Base-by-base conservation (phyloP, 495 filamentous ascomycete species). In the Lentithecium fluviatile region DNA sequence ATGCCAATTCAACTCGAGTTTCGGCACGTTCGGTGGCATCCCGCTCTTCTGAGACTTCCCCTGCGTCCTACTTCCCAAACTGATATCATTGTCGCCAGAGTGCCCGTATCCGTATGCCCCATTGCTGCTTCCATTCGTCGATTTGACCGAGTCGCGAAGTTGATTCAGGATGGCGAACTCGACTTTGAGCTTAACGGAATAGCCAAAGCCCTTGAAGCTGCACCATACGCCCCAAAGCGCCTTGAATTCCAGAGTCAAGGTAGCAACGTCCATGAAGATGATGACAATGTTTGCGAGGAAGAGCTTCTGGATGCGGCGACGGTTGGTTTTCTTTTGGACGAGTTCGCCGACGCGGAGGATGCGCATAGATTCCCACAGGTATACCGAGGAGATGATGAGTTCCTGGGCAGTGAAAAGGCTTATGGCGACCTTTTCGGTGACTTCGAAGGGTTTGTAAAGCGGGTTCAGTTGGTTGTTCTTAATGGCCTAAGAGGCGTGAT, bases 81-180 rank as follows among this genome's bases (percentile, higher is more conserved):
- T 32, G 29, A 32, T 32, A 32, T 32, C 29, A 4, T 32, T 3
- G 29, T 32, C 4, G 29, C 29, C 29, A 32, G 3, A 32, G 29
- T 10, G 29, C 10, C 29, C 29, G 29, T 32, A 32, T 32, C 29
- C 29, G 29, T 32, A 32, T 32, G 29, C 29, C 4, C 29, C 29
- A 10, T 32, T 32, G 10, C 10, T 4, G 29, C 29, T 32, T 32
- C 29, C 4, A 10, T 32, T 32, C 29, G 46, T 49, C 25, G 23
- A 36, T 24, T 58, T 58, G 46, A 51, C 56, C 12, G 56, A 58
- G 32, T 58, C 32, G 6, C 47, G 26, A 13, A 68, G 55, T 34
- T 64, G 48, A 45, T 55, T 64, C 17, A 68, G 49, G n/a, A 68
- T 52, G 34, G 45, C 45, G 38, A 68, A 68, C 23, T 68, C 65